phyloP scores from a whole-genome alignment of 495 filamentous ascomycete genomes.

The Sordaria brevicollis region DNA sequence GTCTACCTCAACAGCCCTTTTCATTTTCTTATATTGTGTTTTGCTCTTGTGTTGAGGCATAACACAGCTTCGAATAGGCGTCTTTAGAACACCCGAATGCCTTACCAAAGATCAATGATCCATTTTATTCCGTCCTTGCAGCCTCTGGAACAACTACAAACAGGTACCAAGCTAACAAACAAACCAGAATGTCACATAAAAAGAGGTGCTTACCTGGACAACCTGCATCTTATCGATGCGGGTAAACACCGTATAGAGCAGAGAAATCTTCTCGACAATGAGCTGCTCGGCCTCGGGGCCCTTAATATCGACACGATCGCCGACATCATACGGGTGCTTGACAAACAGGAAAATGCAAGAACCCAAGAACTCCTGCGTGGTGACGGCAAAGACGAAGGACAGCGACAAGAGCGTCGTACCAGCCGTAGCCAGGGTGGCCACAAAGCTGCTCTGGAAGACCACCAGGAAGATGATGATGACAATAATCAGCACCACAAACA shows the following conservation, averaged over 20 bases:
- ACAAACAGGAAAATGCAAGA: constrained; percentile 98
- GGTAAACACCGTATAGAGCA: constrained; percentile 90
- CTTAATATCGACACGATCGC: constrained; percentile 81
- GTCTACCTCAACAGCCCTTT: too few species aligned
- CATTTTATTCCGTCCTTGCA: too few species aligned
- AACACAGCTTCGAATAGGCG: too few species aligned
- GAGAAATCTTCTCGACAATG: constrained; percentile 84
- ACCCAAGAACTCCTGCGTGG: constrained; percentile 85
- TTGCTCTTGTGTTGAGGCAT: too few species aligned
- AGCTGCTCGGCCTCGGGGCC: constrained; percentile 53
- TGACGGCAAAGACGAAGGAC: constrained; percentile 88
- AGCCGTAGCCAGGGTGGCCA: constrained; percentile 83
- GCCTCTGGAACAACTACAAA: too few species aligned
- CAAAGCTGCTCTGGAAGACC: constrained; percentile 76
- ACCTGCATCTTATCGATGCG: constrained; percentile 70
- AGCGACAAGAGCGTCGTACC: constrained; percentile 89
- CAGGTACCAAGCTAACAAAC: too few species aligned
- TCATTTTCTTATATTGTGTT: too few species aligned
- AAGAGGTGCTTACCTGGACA: constrained; percentile 47
- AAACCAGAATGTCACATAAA: too few species aligned
- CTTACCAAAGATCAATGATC: too few species aligned
- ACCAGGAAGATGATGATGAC: constrained; percentile 80
- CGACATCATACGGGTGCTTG: constrained; percentile 86
- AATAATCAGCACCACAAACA: constrained; percentile 67
- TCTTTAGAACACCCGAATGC: too few species aligned